Conservation (phyloP, 441 rosid genomes). For the Mallotus repandus region DNA sequence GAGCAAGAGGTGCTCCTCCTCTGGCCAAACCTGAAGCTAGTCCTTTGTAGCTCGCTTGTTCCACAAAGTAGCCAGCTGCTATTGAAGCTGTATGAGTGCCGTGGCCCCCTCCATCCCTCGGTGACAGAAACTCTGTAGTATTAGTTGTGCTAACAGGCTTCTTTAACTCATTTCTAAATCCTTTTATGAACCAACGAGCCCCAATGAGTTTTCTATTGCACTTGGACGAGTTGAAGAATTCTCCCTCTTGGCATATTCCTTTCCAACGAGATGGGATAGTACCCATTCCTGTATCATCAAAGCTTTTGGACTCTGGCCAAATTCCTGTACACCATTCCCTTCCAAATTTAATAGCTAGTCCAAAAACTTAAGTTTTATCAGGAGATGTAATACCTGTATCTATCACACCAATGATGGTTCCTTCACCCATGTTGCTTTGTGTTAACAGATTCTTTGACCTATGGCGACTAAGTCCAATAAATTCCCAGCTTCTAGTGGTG, state of each 20-base stretch:
- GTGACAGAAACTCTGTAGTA: conserved; percentile 24
- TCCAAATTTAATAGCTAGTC: background rate
- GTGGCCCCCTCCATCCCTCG: conserved; percentile 37
- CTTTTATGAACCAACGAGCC: conserved; percentile 36
- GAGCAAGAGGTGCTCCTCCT: conserved; percentile 42
- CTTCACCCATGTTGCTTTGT: conserved; percentile 38
- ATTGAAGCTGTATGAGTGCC: conserved; percentile 44
- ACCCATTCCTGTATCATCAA: conserved; percentile 29
- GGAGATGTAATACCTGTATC: conserved; percentile 37
- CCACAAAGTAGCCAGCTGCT: conserved; percentile 36
- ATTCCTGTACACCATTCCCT: conserved; percentile 23
- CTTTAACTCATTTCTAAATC: conserved; percentile 6
- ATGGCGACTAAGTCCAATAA: conserved; percentile 30
- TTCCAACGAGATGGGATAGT: conserved; percentile 38
- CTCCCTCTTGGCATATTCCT: conserved; percentile 37
- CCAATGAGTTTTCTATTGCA: conserved; percentile 41
- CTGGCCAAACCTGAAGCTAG: conserved; percentile 33
- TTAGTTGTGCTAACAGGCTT: conserved; percentile 3
- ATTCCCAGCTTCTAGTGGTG: conserved; percentile 49
- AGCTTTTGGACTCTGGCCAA: conserved; percentile 45
- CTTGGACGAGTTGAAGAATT: conserved; percentile 30
- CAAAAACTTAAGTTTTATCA: background rate
- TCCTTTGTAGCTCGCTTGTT: conserved; percentile 28
- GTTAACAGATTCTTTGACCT: conserved; percentile 25
- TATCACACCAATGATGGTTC: conserved; percentile 42